Percentiles rank a stretch among this genome's conserved stretches.
Evolutionary conservation across 2,329 filamentous ascomycete genomes (phyloP).

Genomic region (Fusarium fracticaudum): DNA sequence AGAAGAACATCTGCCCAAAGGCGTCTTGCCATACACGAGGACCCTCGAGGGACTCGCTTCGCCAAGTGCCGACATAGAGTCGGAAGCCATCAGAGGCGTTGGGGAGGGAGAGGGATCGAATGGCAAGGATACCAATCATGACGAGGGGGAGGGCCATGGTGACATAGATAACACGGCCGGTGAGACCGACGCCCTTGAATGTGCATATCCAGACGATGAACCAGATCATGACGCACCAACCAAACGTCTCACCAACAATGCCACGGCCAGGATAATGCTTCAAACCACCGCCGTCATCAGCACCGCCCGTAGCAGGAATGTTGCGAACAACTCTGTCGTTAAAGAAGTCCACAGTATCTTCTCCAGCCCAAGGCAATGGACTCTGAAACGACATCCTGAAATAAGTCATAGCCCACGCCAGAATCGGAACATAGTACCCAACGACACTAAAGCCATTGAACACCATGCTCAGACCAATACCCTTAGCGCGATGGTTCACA

Average conservation of each 20-base stretch:
- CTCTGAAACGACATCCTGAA: slow-evolving; percentile 62
- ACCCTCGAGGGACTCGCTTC: slow-evolving; percentile 52
- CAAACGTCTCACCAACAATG: slow-evolving; percentile 62
- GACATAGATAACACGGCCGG: slow-evolving; percentile 64
- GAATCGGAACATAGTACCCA: slow-evolving; percentile 64
- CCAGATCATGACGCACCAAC: slow-evolving; percentile 65
- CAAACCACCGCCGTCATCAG: not conserved
- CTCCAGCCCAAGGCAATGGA: slow-evolving; percentile 60
- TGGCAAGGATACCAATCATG: slow-evolving; percentile 62
- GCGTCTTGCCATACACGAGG: slow-evolving; percentile 59
- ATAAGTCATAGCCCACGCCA: slow-evolving; percentile 66
- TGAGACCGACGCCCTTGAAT: slow-evolving; percentile 64
- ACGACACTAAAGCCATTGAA: slow-evolving; percentile 61
- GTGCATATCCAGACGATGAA: slow-evolving; percentile 66
- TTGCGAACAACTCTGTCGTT: slow-evolving; percentile 50
- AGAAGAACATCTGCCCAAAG: slow-evolving; percentile 56
- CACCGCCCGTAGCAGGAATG: not conserved
- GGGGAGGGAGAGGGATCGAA: slow-evolving; percentile 59
- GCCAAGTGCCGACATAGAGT: slow-evolving; percentile 52
- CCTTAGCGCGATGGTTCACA: slow-evolving; percentile 59
- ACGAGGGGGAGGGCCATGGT: slow-evolving; percentile 66
- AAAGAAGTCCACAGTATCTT: not conserved
- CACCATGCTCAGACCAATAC: slow-evolving; percentile 60
- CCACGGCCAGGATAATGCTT: slow-evolving; percentile 52
- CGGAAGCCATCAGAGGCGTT: slow-evolving; percentile 61